Percentiles rank a stretch among this genome's conserved stretches.
phyloP scores from a whole-genome alignment of 495 filamentous ascomycete species.

The Annulohypoxylon nitens region DNA sequence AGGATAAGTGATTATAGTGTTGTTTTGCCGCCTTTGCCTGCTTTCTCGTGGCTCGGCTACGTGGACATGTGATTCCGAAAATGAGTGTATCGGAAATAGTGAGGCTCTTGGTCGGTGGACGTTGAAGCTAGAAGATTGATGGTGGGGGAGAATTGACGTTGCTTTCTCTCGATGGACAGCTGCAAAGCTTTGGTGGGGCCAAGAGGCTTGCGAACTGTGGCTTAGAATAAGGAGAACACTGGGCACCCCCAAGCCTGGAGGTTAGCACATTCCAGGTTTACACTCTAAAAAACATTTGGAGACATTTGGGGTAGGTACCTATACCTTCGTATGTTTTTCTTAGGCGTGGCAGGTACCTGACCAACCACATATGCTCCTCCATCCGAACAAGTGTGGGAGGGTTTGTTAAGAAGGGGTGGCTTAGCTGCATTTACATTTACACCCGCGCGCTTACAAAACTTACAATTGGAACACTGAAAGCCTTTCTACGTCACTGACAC shows the following conservation, averaged over 20 bases:
- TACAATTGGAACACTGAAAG: too few species aligned
- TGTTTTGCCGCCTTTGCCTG: conserved; percentile 34
- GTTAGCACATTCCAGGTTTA: too few species aligned
- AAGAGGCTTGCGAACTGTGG: conserved; percentile 38
- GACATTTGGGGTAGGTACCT: conserved; percentile 12
- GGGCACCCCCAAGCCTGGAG: too few species aligned
- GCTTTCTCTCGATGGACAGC: conserved; percentile 41
- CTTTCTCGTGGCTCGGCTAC: conserved; percentile 22
- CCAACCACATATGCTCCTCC: neutral
- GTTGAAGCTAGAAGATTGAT: conserved; percentile 24
- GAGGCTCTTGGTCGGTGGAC: conserved; percentile 41
- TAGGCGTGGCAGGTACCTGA: conserved; percentile 3
- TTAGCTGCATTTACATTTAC: conserved; percentile 39
- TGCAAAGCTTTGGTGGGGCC: conserved; percentile 34
- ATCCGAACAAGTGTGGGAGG: conserved; percentile 5
- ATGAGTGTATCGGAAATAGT: conserved; percentile 11
- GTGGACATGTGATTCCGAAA: conserved; percentile 37
- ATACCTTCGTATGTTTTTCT: conserved; percentile 4
- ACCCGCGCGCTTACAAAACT: conserved; percentile 21
- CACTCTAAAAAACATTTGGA: neutral
- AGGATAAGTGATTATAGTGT: neutral
- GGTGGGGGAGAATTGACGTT: conserved; percentile 42
- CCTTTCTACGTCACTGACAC: conserved; percentile 28
- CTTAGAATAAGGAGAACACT: conserved; percentile 31
- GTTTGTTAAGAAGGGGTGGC: conserved; percentile 25